phyloP scores from a whole-genome alignment of 2,329 filamentous ascomycete species.

The Fusarium sp. region DNA sequence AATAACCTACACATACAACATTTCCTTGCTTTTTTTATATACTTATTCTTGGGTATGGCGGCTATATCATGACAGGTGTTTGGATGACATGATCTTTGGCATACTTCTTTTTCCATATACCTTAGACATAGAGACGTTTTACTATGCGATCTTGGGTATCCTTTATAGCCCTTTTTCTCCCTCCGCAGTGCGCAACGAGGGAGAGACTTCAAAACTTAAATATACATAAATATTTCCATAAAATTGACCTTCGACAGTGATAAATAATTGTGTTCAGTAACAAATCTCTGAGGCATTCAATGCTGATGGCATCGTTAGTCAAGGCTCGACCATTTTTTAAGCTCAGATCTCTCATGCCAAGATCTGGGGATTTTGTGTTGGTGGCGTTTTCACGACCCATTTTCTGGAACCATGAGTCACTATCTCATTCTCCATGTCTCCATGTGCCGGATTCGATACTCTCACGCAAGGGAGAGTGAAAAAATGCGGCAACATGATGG shows the following conservation, averaged over 20 bases:
- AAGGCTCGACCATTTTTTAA: conserved; percentile 4
- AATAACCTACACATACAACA: conserved; percentile 13
- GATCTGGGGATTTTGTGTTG: neutral
- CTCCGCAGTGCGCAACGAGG: conserved; percentile 37
- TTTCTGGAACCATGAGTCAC: conserved; percentile 4
- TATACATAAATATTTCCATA: conserved; percentile 6
- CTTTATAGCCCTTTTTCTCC: conserved; percentile 19
- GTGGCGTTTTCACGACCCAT: neutral
- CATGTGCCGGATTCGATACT: conserved; percentile 4
- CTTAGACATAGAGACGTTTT: conserved; percentile 39
- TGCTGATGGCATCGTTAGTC: neutral
- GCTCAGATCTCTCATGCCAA: conserved; percentile 4
- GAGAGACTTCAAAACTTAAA: conserved; percentile 18
- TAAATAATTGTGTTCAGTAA: neutral
- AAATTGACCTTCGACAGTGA: neutral
- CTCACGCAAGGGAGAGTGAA: conserved; percentile 13
- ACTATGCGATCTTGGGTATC: conserved; percentile 36
- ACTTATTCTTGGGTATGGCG: conserved; percentile 32
- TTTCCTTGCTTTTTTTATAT: conserved; percentile 20
- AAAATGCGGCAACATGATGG: conserved; percentile 14
- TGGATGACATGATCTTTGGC: conserved; percentile 26
- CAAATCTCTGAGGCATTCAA: neutral
- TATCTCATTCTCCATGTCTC: neutral
- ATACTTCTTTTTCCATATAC: conserved; percentile 35
- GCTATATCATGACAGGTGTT: conserved; percentile 37